Percentiles rank a stretch among this genome's conserved stretches.
phyloP scores from a whole-genome alignment of 192 early-diverging fungal genomes.

The Coemansia brasiliensis region DNA sequence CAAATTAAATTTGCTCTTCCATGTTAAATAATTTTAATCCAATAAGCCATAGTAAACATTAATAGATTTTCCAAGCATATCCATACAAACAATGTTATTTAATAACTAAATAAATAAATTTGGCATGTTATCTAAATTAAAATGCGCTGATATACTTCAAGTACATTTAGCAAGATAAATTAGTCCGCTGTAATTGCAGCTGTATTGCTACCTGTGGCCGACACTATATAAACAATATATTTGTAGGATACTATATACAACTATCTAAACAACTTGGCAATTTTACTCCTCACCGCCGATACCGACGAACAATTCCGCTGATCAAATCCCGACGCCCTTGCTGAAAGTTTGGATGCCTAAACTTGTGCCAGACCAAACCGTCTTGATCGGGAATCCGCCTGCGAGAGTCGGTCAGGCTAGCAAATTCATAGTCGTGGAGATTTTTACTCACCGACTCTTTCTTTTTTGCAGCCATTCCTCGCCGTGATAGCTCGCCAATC shows the following conservation, averaged over 20 bases:
- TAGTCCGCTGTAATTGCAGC: too few species aligned
- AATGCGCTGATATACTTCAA: too few species aligned
- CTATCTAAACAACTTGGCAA: neutral
- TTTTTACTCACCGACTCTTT: slow-evolving; percentile 8
- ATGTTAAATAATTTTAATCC: too few species aligned
- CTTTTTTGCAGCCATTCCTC: slow-evolving; percentile 1
- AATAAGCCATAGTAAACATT: too few species aligned
- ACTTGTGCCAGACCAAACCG: neutral
- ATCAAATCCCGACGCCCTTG: neutral
- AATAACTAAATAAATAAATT: too few species aligned
- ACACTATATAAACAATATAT: slow-evolving; percentile 1
- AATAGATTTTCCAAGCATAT: too few species aligned
- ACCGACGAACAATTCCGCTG: neutral
- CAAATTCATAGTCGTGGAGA: slow-evolving; percentile 7
- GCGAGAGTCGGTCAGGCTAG: slow-evolving; percentile 6
- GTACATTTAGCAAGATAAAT: too few species aligned
- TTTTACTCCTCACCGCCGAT: neutral
- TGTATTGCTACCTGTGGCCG: too few species aligned
- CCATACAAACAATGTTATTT: too few species aligned
- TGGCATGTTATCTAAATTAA: too few species aligned
- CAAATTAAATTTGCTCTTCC: too few species aligned
- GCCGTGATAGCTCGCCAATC: neutral
- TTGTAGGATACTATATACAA: neutral
- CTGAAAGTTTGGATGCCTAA: neutral
- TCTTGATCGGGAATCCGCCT: neutral